These are phyloP conservation scores for Gossypium davidsonii DNA, from an alignment of 441 rosid species.

Conservation along the genomic window DNA sequence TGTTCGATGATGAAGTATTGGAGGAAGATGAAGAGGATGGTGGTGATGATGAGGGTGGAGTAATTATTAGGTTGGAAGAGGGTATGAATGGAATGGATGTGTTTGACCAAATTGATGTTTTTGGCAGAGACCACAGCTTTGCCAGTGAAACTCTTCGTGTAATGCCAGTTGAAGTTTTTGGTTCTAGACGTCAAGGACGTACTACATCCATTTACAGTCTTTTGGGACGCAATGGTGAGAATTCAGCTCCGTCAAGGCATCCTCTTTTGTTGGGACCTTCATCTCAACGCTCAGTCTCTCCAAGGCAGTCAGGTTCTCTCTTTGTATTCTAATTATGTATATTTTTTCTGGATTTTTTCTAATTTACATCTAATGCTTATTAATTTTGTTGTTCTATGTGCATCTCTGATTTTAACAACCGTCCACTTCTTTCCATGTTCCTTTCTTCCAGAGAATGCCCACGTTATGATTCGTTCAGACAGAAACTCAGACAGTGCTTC, in stretches of 20 bases:
- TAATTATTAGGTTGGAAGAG: constrained; percentile 84
- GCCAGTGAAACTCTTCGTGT: constrained; percentile 84
- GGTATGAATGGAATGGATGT: constrained; percentile 91
- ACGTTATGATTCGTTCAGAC: constrained; percentile 41
- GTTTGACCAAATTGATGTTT: constrained; percentile 92
- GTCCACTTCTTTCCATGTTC: constrained; percentile 3
- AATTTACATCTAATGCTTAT: neutral
- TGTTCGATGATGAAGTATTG: constrained; percentile 86
- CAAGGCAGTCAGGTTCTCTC: constrained; percentile 56
- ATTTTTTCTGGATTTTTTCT: neutral
- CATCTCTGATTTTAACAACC: constrained; percentile 9
- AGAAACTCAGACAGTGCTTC: constrained; percentile 51
- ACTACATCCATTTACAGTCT: constrained; percentile 95
- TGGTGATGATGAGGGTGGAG: constrained; percentile 89
- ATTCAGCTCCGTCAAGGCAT: constrained; percentile 65
- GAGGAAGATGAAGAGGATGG: constrained; percentile 99
- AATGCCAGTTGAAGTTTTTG: constrained; percentile 98
- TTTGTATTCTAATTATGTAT: neutral
- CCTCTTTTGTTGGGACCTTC: constrained; percentile 82
- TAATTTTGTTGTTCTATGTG: constrained; percentile 9
- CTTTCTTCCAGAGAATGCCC: constrained; percentile 40
- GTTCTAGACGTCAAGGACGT: constrained; percentile 96
- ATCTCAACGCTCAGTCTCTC: constrained; percentile 33
- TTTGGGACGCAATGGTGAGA: constrained; percentile 74
- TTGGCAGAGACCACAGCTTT: constrained; percentile 81